phyloP scores from a whole-genome alignment of 2,329 filamentous ascomycete genomes.

The Neodidymelliopsis sp. region DNA sequence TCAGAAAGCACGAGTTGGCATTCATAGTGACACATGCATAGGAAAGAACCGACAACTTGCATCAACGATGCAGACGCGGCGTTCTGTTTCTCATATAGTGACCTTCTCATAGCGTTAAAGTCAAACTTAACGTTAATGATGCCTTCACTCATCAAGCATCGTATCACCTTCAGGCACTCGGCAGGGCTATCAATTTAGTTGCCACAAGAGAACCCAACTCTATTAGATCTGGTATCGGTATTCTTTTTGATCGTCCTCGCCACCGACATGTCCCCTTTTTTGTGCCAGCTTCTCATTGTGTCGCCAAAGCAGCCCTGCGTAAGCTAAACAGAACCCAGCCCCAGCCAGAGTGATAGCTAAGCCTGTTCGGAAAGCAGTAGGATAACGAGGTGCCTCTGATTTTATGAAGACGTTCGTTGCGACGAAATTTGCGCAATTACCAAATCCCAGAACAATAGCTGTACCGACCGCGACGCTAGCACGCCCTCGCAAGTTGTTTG shows the following conservation, averaged over 20 bases:
- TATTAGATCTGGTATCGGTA: constrained; percentile 38
- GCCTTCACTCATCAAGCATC: too few species aligned
- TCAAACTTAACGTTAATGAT: too few species aligned
- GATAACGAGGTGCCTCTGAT: constrained; percentile 35
- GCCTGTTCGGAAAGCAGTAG: constrained; percentile 38
- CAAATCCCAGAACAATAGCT: constrained; percentile 47
- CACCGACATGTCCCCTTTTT: constrained; percentile 26
- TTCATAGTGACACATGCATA: too few species aligned
- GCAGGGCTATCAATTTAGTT: too few species aligned
- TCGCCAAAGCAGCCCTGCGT: constrained; percentile 56
- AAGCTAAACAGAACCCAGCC: constrained; percentile 21
- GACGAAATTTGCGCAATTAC: constrained; percentile 64
- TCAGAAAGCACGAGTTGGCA: too few species aligned
- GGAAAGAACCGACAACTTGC: too few species aligned
- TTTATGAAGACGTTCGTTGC: constrained; percentile 52
- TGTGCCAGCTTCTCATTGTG: constrained; percentile 58
- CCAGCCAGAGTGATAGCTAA: constrained; percentile 47
- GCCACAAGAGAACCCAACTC: too few species aligned
- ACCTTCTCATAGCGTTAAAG: too few species aligned
- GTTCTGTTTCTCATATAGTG: too few species aligned
- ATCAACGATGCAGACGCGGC: too few species aligned
- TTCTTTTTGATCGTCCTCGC: constrained; percentile 33
- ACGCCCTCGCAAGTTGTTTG: constrained; percentile 57
- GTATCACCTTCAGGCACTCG: too few species aligned
- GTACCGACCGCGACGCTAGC: constrained; percentile 33